Base-by-base conservation (phyloP, 495 filamentous ascomycete species). In the Talaromyces thailandensis region DNA sequence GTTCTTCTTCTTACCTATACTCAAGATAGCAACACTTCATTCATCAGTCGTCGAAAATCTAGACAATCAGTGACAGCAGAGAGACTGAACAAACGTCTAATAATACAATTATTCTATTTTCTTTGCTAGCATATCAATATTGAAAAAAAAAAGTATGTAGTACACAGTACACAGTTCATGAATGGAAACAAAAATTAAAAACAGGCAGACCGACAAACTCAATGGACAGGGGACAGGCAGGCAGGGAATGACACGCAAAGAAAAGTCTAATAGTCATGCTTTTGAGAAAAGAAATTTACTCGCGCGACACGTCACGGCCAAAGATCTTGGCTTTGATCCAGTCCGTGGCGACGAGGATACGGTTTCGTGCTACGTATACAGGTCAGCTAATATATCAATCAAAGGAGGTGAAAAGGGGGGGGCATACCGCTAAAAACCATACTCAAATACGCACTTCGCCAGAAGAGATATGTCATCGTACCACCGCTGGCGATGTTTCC, bases 391-490 rank as follows among this genome's bases (percentile, higher is more conserved):
- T n/a, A n/a, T n/a, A n/a, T n/a, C n/a, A n/a, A n/a, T 2, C 18
- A 58, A 60, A 58, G 60, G 21, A 16, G n/a, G 64, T 23, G 32
- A 61, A 6, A 28, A 25, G 21, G 28, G 59, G 60, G 55, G 62
- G 68, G 87, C 89, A 82, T 83, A 91, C 90, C 90, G 84, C 92
- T 96, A 75, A 98, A 99, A 84, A 93, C 97, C 94, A 99, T 99
- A 84, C 88, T 95, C 75, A 99, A 79, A 75, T 99, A 99, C 58
- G 94, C 95, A 71, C 88, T 92, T 74, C 91, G 83, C 94, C 94
- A 98, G 85, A 98, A 98, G 67, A 97, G 84, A 71, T 86, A 91
- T 57, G 88, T 92, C 71, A 92, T 77, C 68, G 84, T 88, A 70
- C 91, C 90, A 69, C 90, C 90, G 58, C 85, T 87, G 45, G 92